Conservation (phyloP, 2,329 filamentous ascomycete genomes). For the Botrytis byssoidea region DNA sequence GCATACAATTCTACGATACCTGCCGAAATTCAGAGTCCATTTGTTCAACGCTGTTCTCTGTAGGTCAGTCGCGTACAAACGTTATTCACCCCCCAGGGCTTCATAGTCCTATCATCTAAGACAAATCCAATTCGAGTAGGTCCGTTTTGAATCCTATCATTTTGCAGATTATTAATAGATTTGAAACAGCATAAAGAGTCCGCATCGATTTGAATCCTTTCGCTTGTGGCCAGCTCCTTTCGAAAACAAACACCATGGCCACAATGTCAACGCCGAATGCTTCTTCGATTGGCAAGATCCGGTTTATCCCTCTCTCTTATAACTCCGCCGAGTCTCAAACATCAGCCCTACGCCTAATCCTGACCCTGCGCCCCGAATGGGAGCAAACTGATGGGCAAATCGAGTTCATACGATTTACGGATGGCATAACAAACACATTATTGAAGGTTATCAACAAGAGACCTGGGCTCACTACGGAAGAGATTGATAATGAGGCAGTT, state of each 20-base stretch:
- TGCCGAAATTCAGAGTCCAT: background rate
- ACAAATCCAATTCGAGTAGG: background rate
- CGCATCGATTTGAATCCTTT: slow-evolving; percentile 13
- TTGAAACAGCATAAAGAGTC: slow-evolving; percentile 4
- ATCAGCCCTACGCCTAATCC: slow-evolving; percentile 76
- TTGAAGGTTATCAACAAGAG: slow-evolving; percentile 72
- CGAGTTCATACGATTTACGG: slow-evolving; percentile 87
- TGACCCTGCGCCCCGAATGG: slow-evolving; percentile 83
- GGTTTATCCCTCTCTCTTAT: slow-evolving; percentile 74
- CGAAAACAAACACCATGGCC: slow-evolving; percentile 23
- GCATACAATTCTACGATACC: background rate
- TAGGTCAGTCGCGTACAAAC: background rate
- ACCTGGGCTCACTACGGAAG: slow-evolving; percentile 68
- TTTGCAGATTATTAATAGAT: slow-evolving; percentile 17
- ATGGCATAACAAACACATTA: slow-evolving; percentile 96
- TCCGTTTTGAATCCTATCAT: background rate
- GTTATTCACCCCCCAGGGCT: background rate
- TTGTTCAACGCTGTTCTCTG: background rate
- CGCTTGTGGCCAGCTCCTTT: background rate
- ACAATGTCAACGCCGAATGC: slow-evolving; percentile 17
- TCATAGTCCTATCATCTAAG: background rate
- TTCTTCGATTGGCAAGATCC: slow-evolving; percentile 43
- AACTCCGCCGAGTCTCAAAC: slow-evolving; percentile 72
- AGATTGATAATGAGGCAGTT: slow-evolving; percentile 81
- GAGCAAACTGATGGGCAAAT: slow-evolving; percentile 68